A percentile compares a stretch with the other conserved stretches of the same genome.
Evolutionary conservation across 2,329 filamentous ascomycete genomes (phyloP).

Genomic region (Penicillium sp.): DNA sequence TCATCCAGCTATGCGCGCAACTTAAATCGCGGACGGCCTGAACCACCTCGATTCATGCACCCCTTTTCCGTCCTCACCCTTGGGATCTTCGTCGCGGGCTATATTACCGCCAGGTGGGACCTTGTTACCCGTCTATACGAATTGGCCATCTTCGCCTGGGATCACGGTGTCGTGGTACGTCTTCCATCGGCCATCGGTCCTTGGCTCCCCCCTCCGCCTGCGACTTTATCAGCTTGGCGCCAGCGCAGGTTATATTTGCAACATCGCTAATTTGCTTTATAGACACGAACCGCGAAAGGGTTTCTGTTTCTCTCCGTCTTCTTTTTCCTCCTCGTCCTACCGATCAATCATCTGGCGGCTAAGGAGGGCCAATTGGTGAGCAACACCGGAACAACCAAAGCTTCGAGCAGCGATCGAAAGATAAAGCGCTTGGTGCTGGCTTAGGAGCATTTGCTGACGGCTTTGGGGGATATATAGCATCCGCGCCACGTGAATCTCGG

Average conservation of each 20-base stretch:
- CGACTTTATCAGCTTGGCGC: neutral
- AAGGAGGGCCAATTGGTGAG: slow-evolving; percentile 77
- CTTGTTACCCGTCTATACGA: slow-evolving; percentile 96
- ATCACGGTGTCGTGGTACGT: slow-evolving; percentile 93
- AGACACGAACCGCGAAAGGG: slow-evolving; percentile 83
- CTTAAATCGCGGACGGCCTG: slow-evolving; percentile 23
- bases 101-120: slow-evolving; percentile 99
- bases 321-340: slow-evolving; percentile 80
- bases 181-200: neutral
- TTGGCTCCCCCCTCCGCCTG: slow-evolving; percentile 11
- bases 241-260: neutral
- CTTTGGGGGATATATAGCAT: slow-evolving; percentile 57
- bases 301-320: slow-evolving; percentile 78
- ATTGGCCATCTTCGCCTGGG: slow-evolving; percentile 94
- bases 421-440: neutral
- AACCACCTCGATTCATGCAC: slow-evolving; percentile 67
- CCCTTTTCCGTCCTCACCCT: slow-evolving; percentile 93
- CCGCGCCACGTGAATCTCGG: slow-evolving; percentile 73
- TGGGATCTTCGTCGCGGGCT: slow-evolving; percentile 98
- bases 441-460: slow-evolving; percentile 5
- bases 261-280: slow-evolving; percentile 10
- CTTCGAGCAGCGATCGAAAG: slow-evolving; percentile 1
- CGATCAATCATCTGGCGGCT: slow-evolving; percentile 76
- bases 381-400: slow-evolving; percentile 7
- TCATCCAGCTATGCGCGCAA: slow-evolving; percentile 32